Conservation (phyloP, 2,329 filamentous ascomycete species). For the Ophiostoma sp. region DNA sequence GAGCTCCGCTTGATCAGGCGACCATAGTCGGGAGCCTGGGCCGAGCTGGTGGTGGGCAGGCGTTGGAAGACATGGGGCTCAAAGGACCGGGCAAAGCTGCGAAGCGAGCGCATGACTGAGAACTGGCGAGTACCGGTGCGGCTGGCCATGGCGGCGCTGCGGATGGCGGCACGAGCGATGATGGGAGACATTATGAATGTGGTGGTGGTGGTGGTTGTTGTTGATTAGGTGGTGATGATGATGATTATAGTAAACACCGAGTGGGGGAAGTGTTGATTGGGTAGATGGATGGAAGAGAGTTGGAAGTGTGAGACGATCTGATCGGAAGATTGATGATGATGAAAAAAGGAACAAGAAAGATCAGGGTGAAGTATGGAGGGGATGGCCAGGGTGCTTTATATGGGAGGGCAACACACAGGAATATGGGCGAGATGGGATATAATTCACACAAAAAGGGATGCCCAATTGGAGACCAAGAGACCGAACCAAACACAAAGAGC, state of each 20-base stretch:
- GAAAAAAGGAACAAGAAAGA: slow-evolving; percentile 5
- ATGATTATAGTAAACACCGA: slow-evolving; percentile 6
- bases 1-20: slow-evolving; percentile 39
- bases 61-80: slow-evolving; percentile 44
- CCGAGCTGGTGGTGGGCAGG: slow-evolving; percentile 35
- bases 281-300: background rate
- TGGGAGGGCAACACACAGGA: background rate
- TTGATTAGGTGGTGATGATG: background rate
- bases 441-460: background rate
- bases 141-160: slow-evolving; percentile 30
- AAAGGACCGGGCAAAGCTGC: slow-evolving; percentile 40
- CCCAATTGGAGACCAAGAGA: too few relatives aligned
- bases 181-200: slow-evolving; percentile 39
- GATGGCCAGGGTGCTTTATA: slow-evolving; percentile 11
- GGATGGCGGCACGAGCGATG: slow-evolving; percentile 39
- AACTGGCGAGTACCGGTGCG: slow-evolving; percentile 36
- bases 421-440: background rate
- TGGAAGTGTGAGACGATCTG: slow-evolving; percentile 10
- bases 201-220: slow-evolving; percentile 15
- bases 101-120: slow-evolving; percentile 41
- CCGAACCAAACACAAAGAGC: background rate
- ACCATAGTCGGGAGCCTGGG: slow-evolving; percentile 42
- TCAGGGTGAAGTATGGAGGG: background rate
- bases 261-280: background rate
- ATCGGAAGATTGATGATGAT: slow-evolving; percentile 19